phyloP scores from a whole-genome alignment of 108 stramenopile genomes.

The Aurantiochytrium sp. region DNA sequence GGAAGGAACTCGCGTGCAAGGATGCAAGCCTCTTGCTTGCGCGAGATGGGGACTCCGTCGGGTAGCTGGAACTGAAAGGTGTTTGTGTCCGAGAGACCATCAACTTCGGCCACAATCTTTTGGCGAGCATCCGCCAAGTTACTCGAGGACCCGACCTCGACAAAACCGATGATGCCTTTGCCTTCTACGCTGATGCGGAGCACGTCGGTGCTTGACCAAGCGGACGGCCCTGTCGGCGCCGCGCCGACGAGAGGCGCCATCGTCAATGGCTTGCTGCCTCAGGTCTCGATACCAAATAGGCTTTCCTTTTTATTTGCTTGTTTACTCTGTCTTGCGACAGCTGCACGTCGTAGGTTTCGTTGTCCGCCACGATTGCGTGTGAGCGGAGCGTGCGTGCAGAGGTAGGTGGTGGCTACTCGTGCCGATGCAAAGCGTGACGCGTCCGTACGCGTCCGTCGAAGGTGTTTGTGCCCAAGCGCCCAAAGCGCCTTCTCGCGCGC shows the following conservation, averaged over 20 bases:
- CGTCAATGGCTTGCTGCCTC: no score
- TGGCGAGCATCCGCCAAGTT: neutral
- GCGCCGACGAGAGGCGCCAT: neutral
- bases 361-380: no score
- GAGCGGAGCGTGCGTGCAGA: no score
- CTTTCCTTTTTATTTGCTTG: no score
- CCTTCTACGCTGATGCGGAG: neutral
- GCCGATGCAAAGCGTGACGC: no score
- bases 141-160: neutral
- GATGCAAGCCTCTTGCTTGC: neutral
- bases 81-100: neutral
- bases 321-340: no score
- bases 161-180: neutral
- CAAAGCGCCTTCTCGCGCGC: no score
- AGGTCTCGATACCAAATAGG: no score
- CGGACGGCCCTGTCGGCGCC: neutral
- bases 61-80: neutral
- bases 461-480: no score
- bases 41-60: neutral
- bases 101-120: neutral
- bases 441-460: no score
- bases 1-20: neutral
- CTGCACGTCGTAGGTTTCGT: no score
- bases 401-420: no score
- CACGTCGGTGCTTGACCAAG: constrained; percentile 6